Conservation (phyloP, 208 protist species). For the Endotrypanum monterogeii region DNA sequence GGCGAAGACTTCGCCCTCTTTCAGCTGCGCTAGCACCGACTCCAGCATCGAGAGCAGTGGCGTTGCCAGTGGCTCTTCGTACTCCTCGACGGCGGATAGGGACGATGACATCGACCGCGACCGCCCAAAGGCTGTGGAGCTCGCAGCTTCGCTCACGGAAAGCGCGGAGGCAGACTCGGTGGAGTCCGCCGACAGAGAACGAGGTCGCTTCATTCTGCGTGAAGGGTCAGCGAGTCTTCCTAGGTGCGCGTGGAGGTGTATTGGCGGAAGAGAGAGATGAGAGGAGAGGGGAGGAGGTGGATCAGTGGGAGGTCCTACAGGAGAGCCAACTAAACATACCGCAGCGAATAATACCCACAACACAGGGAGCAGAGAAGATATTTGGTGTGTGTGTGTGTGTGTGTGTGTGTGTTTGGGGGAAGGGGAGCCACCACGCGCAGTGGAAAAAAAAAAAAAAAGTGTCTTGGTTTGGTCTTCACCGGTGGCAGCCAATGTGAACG, state of each 20-base stretch:
- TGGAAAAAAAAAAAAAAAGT: too few species aligned
- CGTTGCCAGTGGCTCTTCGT: conserved; percentile 28
- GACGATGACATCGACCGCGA: conserved; percentile 22
- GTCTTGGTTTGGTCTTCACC: too few species aligned
- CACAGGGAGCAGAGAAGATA: not conserved
- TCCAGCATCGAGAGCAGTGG: conserved; percentile 27
- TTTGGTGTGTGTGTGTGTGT: not conserved
- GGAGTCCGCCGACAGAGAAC: conserved; percentile 18
- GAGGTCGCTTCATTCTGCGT: conserved; percentile 26
- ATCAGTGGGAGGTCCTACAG: not conserved
- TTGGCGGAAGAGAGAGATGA: not conserved
- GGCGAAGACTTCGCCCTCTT: conserved; percentile 30
- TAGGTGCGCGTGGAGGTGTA: not conserved
- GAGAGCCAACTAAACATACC: not conserved
- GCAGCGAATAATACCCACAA: not conserved
- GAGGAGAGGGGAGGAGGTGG: not conserved
- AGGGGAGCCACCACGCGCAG: not conserved
- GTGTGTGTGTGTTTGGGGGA: too few species aligned
- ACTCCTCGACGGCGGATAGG: conserved; percentile 31
- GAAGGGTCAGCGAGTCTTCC: not conserved
- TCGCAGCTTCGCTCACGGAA: not conserved
- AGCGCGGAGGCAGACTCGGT: not conserved
- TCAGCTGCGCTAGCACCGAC: conserved; percentile 23
- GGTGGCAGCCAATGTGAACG: too few species aligned
- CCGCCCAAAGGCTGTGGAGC: not conserved